Conservation (phyloP, 352 stramenopile species). For the Saprolegnia diclina region DNA sequence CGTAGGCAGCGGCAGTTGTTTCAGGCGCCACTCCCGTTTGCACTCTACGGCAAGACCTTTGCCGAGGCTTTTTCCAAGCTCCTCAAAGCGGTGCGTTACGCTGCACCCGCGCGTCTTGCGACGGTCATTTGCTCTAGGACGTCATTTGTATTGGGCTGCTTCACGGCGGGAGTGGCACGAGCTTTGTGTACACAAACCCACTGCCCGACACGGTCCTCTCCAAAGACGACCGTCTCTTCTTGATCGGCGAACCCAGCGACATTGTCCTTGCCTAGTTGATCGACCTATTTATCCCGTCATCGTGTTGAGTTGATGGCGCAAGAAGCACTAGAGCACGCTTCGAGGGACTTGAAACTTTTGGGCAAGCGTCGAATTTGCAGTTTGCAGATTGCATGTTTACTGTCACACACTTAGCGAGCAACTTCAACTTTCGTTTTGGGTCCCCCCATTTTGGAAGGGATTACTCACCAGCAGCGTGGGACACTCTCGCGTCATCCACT, state of each 20-base stretch:
- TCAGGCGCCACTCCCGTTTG: not conserved
- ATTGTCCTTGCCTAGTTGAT: not conserved
- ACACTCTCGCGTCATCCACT: not conserved
- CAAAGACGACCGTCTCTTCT: constrained; percentile 9
- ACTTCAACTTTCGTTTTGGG: not conserved
- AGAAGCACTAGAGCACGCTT: too few species aligned
- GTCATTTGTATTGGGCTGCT: constrained; percentile 10
- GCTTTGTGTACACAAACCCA: constrained; percentile 7
- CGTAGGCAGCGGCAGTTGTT: not conserved
- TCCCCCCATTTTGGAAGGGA: too few species aligned
- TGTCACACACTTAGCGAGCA: not conserved
- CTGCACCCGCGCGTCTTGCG: too few species aligned
- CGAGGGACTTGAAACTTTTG: too few species aligned
- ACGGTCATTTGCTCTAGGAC: not conserved
- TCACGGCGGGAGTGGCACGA: not conserved
- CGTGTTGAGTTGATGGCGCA: too few species aligned
- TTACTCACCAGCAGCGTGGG: too few species aligned
- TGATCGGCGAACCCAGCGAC: not conserved
- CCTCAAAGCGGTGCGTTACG: not conserved
- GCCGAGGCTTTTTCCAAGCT: not conserved
- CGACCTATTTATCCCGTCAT: not conserved
- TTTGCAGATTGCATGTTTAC: not conserved
- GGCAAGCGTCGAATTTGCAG: too few species aligned
- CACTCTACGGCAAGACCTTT: constrained; percentile 12
- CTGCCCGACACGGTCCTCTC: not conserved